phyloP scores from a whole-genome alignment of 176 grass and related monocot genomes.

The Lolium perenne region DNA sequence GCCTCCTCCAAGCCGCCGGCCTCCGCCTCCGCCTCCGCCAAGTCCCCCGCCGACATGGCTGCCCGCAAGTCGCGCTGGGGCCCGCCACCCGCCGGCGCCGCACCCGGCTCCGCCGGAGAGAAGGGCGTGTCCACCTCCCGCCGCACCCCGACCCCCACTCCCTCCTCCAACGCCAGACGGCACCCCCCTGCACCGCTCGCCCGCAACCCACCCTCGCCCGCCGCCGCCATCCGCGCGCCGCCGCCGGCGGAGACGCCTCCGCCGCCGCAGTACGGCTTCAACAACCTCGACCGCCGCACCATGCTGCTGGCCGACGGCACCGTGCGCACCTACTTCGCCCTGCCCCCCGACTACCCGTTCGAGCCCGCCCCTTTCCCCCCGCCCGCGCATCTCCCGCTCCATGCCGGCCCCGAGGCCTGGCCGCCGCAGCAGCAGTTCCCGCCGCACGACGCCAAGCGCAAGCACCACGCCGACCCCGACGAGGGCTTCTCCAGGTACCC shows the following conservation, averaged over 20 bases:
- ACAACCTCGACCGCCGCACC: constrained; percentile 73
- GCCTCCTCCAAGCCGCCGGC: constrained; percentile 12
- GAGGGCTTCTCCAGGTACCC: constrained; percentile 59
- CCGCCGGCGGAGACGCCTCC: constrained; percentile 48
- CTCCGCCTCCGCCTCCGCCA: neutral
- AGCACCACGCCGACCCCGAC: constrained; percentile 49
- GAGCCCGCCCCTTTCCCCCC: constrained; percentile 36
- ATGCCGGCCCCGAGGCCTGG: constrained; percentile 45
- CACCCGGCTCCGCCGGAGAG: constrained; percentile 20
- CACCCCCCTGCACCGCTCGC: constrained; percentile 31
- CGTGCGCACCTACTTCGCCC: constrained; percentile 69
- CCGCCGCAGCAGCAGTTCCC: constrained; percentile 42
- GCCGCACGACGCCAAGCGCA: constrained; percentile 55
- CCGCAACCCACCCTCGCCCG: constrained; percentile 43
- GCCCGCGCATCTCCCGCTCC: constrained; percentile 37
- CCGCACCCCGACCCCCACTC: constrained; percentile 46
- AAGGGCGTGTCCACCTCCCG: constrained; percentile 50
- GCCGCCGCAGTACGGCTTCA: constrained; percentile 61
- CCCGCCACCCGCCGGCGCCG: constrained; percentile 26
- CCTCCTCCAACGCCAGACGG: constrained; percentile 42
- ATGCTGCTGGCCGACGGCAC: constrained; percentile 60
- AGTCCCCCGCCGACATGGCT: constrained; percentile 24
- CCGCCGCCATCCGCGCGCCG: constrained; percentile 39
- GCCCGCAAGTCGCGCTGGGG: constrained; percentile 47
- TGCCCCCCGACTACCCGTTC: constrained; percentile 66